Conservation (phyloP, 495 filamentous ascomycete species). For the Daldinia grandis region DNA sequence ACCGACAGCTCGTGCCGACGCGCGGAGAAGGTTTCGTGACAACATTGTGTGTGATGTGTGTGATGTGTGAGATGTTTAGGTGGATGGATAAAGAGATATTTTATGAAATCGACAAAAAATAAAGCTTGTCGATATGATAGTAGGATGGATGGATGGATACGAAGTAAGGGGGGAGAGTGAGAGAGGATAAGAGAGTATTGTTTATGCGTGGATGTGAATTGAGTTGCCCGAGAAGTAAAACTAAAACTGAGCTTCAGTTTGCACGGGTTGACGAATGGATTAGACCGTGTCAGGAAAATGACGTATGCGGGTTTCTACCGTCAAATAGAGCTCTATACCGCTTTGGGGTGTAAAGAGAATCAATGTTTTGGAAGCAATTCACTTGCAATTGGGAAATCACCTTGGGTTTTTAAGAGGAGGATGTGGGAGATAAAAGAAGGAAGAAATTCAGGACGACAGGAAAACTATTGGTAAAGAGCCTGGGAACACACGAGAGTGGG, state of each 20-base stretch:
- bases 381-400: background rate
- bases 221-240: background rate
- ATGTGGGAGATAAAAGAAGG: constrained; percentile 20
- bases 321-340: constrained; percentile 37
- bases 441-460: constrained; percentile 14
- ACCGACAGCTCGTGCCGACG: constrained; percentile 31
- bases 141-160: constrained; percentile 14
- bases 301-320: constrained; percentile 33
- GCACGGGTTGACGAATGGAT: constrained; percentile 24
- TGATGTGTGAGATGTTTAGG: constrained; percentile 6
- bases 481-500: constrained; percentile 32
- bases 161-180: constrained; percentile 2
- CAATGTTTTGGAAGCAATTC: constrained; percentile 17
- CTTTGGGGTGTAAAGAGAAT: constrained; percentile 25
- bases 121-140: background rate
- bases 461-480: constrained; percentile 22
- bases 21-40: constrained; percentile 36
- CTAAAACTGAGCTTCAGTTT: constrained; percentile 29
- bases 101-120: background rate
- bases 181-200: constrained; percentile 1
- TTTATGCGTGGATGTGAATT: constrained; percentile 6
- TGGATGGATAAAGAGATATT: background rate
- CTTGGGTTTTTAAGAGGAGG: constrained; percentile 14
- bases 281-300: constrained; percentile 34
- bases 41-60: constrained; percentile 25